These are phyloP conservation scores for Ascobolus immersus DNA, from an alignment of 495 filamentous ascomycete genomes.

Conservation along the genomic window DNA sequence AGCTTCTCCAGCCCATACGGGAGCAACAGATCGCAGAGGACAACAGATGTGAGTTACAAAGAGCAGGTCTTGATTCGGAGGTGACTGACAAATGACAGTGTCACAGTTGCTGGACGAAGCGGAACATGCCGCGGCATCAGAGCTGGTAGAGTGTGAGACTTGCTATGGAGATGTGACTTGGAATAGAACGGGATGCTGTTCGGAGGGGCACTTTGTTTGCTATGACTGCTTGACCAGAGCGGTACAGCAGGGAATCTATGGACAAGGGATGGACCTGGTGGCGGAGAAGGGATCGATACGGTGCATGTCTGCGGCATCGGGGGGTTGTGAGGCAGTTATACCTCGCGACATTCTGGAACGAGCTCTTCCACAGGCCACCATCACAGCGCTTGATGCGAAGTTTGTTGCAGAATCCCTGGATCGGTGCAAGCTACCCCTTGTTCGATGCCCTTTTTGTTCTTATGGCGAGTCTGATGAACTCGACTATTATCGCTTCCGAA, in stretches of 20 bases:
- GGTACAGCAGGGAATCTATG: constrained; percentile 64
- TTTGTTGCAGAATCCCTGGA: constrained; percentile 45
- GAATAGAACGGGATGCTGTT: constrained; percentile 59
- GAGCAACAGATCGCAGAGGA: constrained; percentile 38
- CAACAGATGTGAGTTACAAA: constrained; percentile 11
- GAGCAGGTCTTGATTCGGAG: neutral
- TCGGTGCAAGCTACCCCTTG: constrained; percentile 43
- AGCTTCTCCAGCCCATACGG: constrained; percentile 28
- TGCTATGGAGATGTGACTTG: constrained; percentile 59
- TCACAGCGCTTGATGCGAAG: constrained; percentile 48
- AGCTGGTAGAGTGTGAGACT: constrained; percentile 66
- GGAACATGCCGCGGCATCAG: constrained; percentile 31
- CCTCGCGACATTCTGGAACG: constrained; percentile 37
- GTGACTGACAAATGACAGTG: constrained; percentile 10
- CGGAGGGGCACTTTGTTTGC: constrained; percentile 56
- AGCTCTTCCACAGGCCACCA: constrained; percentile 40
- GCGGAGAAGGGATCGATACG: constrained; percentile 41
- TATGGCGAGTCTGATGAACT: constrained; percentile 75
- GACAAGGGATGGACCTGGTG: constrained; percentile 65
- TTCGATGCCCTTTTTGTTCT: constrained; percentile 70
- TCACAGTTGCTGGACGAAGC: constrained; percentile 61
- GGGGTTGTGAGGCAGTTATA: constrained; percentile 46
- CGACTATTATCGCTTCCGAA: constrained; percentile 31
- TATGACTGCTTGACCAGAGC: constrained; percentile 57
- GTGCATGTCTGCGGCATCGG: constrained; percentile 41